phyloP scores from a whole-genome alignment of 2,329 filamentous ascomycete species.

The Apiospora saccharicola region DNA sequence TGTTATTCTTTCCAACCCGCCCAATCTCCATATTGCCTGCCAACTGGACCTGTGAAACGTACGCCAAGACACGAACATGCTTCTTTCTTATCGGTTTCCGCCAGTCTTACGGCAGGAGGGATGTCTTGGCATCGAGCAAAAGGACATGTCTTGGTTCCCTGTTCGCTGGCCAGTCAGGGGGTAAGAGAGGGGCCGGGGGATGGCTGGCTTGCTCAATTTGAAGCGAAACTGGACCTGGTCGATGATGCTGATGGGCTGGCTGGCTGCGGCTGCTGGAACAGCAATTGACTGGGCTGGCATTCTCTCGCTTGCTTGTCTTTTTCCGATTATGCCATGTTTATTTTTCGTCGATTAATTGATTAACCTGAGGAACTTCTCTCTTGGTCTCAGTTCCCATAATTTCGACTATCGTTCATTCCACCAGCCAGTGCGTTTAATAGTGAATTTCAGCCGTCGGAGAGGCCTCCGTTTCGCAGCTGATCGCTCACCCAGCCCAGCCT shows the following conservation, averaged over 20 bases:
- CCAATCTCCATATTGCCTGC: not conserved
- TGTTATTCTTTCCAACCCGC: not conserved
- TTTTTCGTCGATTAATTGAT: not conserved
- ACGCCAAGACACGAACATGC: constrained; percentile 13
- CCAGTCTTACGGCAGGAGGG: not conserved
- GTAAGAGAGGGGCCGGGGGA: not conserved
- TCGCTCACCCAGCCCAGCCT: not conserved
- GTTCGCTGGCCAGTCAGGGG: not conserved
- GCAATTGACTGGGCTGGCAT: not conserved
- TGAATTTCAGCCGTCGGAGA: not conserved
- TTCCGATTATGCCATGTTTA: not conserved
- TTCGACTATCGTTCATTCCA: not conserved
- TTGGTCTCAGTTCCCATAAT: not conserved
- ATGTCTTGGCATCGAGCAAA: not conserved
- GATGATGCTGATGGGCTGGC: constrained; percentile 1
- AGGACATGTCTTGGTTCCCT: constrained; percentile 13
- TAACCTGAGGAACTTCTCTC: not conserved
- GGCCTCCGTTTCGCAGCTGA: not conserved
- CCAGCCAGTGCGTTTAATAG: not conserved
- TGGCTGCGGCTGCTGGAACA: not conserved
- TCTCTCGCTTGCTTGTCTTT: not conserved
- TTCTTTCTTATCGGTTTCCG: constrained; percentile 5
- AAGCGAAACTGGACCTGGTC: constrained; percentile 2
- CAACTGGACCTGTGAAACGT: constrained; percentile 22
- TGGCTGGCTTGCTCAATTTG: not conserved